Evolutionary conservation across 768 basidiomycete species (phyloP), one percentile per base, ranked within the genome.

Genomic region (Cystobasidiopsis lactophilus): DNA sequence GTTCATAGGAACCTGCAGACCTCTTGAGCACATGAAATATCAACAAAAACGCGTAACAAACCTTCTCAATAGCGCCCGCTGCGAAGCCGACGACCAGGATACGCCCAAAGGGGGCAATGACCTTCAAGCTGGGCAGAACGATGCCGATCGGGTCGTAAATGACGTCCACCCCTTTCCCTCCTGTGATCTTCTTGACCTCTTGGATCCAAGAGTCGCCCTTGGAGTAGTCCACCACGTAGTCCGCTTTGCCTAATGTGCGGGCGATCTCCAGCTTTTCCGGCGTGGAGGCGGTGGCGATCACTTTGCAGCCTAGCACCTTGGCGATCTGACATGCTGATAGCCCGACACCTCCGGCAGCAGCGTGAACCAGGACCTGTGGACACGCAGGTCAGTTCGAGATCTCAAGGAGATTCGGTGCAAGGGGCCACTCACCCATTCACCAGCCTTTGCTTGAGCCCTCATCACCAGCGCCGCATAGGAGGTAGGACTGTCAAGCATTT

Each of bases 51-150:
- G 52, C 63, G 10, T 46, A 81, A n/a, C n/a, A n/a, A n/a, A n/a
- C 80, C 71, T 85, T 83, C 66, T 88, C 85, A 51, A 91, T 85
- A 13, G 72, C 67, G 3, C 84, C 84, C 5, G 74, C 82, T 3
- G 82, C 85, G 66, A 89, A 96, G 0, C 91, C 93, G 49, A 98
- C 79, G n/a, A 96, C 82, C 11, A 98, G 61, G 1, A 82, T 79
- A 14, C 91, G 75, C 1, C 89, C 61, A 61, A 55, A 57, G 50
- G 52, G 53, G 19, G 21, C 5, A 51, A 33, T 51, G 23, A 27
- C 31, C 35, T 51, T 41, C 33, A 60, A 67, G 44, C 60, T 74
- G 78, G 52, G 80, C 64, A 73, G 72, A 53, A 86, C 78, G 59
- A 77, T 70, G 0, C 84, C 84, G 30, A 89, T 82, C 5, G 85